These are phyloP conservation scores for Camillea tinctor DNA, from an alignment of 2,329 filamentous ascomycete species.

Conservation along the genomic window DNA sequence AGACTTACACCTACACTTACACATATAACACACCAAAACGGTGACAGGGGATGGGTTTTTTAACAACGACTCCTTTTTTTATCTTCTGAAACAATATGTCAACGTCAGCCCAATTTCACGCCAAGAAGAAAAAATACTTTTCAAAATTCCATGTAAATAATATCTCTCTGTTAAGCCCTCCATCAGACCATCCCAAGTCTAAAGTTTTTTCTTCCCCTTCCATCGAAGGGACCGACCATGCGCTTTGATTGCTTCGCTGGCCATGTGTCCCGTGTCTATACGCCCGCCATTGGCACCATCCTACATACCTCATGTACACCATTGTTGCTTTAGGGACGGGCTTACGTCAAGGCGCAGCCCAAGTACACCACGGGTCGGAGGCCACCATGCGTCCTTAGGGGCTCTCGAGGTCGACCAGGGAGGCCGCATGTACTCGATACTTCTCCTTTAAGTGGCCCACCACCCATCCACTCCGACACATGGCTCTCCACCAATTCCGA, in stretches of 20 bases:
- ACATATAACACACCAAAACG: neutral
- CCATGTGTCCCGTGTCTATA: neutral
- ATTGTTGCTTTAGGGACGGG: neutral
- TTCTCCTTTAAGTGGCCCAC: neutral
- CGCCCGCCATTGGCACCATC: neutral
- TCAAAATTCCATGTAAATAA: neutral
- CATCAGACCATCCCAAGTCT: neutral
- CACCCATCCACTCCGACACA: constrained; percentile 14
- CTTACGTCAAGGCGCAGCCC: constrained; percentile 3
- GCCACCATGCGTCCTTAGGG: neutral
- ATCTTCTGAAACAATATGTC: neutral
- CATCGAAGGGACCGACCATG: neutral
- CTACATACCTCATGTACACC: neutral
- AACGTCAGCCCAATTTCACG: neutral
- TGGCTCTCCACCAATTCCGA: constrained; percentile 24
- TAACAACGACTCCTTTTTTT: neutral
- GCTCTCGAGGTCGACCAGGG: neutral
- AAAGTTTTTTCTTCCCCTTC: neutral
- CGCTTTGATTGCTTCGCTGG: neutral
- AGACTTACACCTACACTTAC: too few relatives aligned
- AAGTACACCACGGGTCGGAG: too few relatives aligned
- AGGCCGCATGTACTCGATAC: constrained; percentile 7
- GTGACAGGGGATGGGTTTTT: neutral
- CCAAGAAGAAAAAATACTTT: neutral
- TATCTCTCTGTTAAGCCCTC: neutral